Percentiles rank a stretch among this genome's conserved stretches.
These are phyloP conservation scores for Gastrolobium bilobum DNA, from an alignment of 306 rosid species.

Conservation along the genomic window DNA sequence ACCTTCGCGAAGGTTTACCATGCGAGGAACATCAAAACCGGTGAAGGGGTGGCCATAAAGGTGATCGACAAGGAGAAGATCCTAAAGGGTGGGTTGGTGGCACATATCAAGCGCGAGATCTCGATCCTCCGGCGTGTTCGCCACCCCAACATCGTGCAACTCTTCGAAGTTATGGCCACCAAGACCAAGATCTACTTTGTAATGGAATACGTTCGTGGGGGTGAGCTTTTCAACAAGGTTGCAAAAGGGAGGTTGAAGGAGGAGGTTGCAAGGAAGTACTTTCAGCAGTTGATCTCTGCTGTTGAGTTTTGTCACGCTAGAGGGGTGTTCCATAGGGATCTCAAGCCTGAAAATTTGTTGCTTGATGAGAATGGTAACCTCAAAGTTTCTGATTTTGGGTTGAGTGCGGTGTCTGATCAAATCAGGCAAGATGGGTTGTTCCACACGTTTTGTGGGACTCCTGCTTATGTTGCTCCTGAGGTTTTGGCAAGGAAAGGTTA, in stretches of 20 bases:
- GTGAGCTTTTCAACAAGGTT: constrained; percentile 95
- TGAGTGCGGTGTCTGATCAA: constrained; percentile 91
- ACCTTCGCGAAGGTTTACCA: constrained; percentile 92
- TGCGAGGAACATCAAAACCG: constrained; percentile 74
- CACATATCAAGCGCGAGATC: constrained; percentile 97
- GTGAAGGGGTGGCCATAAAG: constrained; percentile 84
- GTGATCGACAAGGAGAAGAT: constrained; percentile 96
- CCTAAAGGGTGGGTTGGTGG: constrained; percentile 78
- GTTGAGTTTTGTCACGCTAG: constrained; percentile 91
- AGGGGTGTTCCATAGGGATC: constrained; percentile 89
- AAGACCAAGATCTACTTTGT: constrained; percentile 92
- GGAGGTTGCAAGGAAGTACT: constrained; percentile 79
- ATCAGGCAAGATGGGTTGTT: constrained; percentile 89
- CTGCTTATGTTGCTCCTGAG: constrained; percentile 98
- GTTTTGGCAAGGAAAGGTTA: constrained; percentile 84
- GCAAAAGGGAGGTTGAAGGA: constrained; percentile 89
- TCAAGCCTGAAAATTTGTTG: constrained; percentile 84
- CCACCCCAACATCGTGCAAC: constrained; percentile 91
- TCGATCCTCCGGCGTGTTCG: constrained; percentile 97
- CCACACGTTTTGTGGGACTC: constrained; percentile 95
- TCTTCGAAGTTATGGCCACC: constrained; percentile 96
- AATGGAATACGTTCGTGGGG: constrained; percentile 94
- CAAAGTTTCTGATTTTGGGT: constrained; percentile 89
- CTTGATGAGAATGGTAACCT: constrained; percentile 84
- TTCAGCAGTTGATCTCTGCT: constrained; percentile 89